Percentiles rank a stretch among this genome's conserved stretches.
These are phyloP conservation scores for Ramalina intermedia DNA, from an alignment of 495 filamentous ascomycete genomes.

Conservation along the genomic window DNA sequence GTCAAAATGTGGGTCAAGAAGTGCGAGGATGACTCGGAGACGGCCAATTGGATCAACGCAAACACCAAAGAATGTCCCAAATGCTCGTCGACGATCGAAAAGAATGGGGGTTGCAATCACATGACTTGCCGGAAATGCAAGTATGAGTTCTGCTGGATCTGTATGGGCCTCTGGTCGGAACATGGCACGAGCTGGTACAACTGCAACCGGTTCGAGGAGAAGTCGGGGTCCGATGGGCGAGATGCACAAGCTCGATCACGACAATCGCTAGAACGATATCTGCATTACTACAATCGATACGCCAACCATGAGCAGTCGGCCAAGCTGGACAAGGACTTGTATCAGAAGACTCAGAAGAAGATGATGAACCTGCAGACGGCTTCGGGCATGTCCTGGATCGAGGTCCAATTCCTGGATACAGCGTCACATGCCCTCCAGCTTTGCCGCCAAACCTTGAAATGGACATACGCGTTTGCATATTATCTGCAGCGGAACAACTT, in stretches of 20 bases:
- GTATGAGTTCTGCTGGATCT: constrained; percentile 99
- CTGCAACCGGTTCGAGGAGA: constrained; percentile 94
- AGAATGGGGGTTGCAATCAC: constrained; percentile 98
- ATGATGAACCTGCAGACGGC: constrained; percentile 89
- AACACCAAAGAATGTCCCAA: constrained; percentile 97
- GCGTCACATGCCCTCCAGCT: constrained; percentile 90
- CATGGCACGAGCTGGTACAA: constrained; percentile 99
- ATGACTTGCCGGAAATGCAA: constrained; percentile 99
- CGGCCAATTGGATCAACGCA: constrained; percentile 97
- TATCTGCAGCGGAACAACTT: constrained; percentile 90
- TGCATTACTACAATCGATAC: constrained; percentile 98
- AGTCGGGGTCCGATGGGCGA: constrained; percentile 76
- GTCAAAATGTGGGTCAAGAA: constrained; percentile 98
- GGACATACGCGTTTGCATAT: constrained; percentile 98
- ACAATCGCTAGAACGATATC: constrained; percentile 78
- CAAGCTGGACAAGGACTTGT: constrained; percentile 91
- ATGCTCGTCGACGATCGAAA: constrained; percentile 93
- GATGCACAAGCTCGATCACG: constrained; percentile 83
- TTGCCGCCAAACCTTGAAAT: constrained; percentile 93
- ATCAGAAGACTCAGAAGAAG: constrained; percentile 93
- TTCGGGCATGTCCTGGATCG: constrained; percentile 96
- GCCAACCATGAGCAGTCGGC: constrained; percentile 98
- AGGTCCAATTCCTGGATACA: constrained; percentile 88
- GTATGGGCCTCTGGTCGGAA: constrained; percentile 97
- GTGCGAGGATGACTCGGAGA: constrained; percentile 96